Percentiles rank a stretch among this genome's conserved stretches.
These are phyloP conservation scores for Pythium sp. DNA, from an alignment of 352 stramenopile species.

Conservation along the genomic window DNA sequence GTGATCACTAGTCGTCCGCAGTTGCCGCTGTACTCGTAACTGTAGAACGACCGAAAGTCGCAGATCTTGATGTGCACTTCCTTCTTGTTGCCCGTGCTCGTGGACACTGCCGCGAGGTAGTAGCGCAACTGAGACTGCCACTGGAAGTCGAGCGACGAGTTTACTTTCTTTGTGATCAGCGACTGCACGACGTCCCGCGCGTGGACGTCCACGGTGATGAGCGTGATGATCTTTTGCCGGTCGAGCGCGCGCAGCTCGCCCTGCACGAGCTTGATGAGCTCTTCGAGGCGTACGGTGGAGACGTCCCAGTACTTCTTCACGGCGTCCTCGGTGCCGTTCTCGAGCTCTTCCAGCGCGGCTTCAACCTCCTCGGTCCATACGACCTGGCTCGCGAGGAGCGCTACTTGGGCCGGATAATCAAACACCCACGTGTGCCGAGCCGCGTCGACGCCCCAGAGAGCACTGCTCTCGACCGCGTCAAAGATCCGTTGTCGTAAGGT, in stretches of 20 bases:
- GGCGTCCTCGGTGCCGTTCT: conserved; percentile 93
- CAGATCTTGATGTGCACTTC: conserved; percentile 90
- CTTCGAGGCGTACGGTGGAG: conserved; percentile 88
- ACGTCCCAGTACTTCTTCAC: conserved; percentile 94
- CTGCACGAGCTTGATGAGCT: conserved; percentile 93
- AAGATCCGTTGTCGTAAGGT: conserved; percentile 83
- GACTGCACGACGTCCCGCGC: conserved; percentile 93
- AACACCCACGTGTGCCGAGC: conserved; percentile 89
- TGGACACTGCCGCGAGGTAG: conserved; percentile 71
- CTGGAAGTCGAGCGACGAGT: conserved; percentile 89
- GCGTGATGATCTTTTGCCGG: conserved; percentile 94
- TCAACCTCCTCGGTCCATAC: conserved; percentile 93
- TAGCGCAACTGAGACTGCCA: conserved; percentile 96
- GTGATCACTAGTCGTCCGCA: conserved; percentile 86
- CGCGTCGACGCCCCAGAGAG: conserved; percentile 88
- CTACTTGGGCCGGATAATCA: conserved; percentile 82
- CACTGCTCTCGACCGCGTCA: conserved; percentile 90
- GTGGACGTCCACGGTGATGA: conserved; percentile 97
- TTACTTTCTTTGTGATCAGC: conserved; percentile 91
- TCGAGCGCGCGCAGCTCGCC: conserved; percentile 60
- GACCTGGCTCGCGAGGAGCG: conserved; percentile 90
- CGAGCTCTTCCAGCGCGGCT: conserved; percentile 90
- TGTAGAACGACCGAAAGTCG: conserved; percentile 91
- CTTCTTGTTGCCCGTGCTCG: conserved; percentile 33
- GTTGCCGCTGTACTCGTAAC: conserved; percentile 97